A percentile compares a stretch with the other conserved stretches of the same genome.
These are phyloP conservation scores for Mycothermus thermophilus DNA, from an alignment of 495 filamentous ascomycete genomes.

Conservation along the genomic window DNA sequence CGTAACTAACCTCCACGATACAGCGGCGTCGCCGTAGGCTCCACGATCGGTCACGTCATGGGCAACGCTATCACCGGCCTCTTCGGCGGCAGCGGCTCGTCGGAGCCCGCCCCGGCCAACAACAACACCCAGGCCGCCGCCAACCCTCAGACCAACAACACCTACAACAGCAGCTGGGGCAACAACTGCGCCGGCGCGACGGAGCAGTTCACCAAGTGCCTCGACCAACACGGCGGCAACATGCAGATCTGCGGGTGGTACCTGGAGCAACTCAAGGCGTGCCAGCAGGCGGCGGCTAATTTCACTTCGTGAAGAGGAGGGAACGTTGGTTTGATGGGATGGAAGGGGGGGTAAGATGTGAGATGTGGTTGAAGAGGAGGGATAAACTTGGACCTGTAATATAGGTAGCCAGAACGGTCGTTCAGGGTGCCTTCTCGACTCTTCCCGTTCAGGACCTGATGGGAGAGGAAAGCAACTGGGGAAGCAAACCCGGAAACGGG, in stretches of 20 bases:
- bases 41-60: constrained; percentile 86
- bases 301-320: no score
- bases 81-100: constrained; percentile 52
- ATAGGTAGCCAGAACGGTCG: no score
- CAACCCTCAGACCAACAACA: constrained; percentile 22
- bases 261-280: constrained; percentile 62
- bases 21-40: constrained; percentile 91
- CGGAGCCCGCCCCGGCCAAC: constrained; percentile 25
- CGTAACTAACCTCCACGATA: constrained; percentile 7
- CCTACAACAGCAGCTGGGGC: constrained; percentile 41
- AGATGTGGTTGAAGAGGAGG: no score
- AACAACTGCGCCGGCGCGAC: constrained; percentile 67
- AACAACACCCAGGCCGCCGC: constrained; percentile 9
- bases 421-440: neutral
- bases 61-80: constrained; percentile 82
- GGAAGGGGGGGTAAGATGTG: no score
- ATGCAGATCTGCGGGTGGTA: constrained; percentile 98
- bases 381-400: no score
- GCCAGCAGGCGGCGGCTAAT: neutral
- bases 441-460: neutral
- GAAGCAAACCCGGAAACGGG: no score
- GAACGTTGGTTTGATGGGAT: no score
- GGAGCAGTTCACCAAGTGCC: constrained; percentile 78
- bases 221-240: constrained; percentile 86
- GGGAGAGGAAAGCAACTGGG: no score